Evolutionary conservation across 345 rosid species (phyloP).

Genomic region (Hirschfeldia incana): DNA sequence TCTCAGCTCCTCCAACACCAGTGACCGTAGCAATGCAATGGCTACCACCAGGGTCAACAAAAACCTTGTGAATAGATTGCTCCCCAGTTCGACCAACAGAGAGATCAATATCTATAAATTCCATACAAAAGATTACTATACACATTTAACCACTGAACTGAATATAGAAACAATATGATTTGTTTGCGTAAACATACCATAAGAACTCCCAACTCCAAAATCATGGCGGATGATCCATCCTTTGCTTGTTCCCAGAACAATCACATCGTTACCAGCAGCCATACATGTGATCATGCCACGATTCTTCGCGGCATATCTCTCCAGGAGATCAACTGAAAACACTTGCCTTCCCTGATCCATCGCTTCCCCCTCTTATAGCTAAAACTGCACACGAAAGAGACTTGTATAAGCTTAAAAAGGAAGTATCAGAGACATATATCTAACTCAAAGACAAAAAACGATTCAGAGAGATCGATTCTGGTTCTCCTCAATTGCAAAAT

Average conservation of each 20-base stretch:
- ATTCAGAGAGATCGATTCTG: neutral
- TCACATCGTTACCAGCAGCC: slow-evolving; percentile 98
- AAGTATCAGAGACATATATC: neutral
- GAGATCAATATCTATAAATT: slow-evolving; percentile 71
- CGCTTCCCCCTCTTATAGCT: neutral
- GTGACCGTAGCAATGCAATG: slow-evolving; percentile 84
- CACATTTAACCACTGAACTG: neutral
- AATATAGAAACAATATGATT: neutral
- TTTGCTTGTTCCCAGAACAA: slow-evolving; percentile 85
- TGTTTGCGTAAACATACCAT: slow-evolving; percentile 44
- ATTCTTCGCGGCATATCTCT: slow-evolving; percentile 86
- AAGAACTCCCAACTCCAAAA: slow-evolving; percentile 82
- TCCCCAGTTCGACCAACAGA: slow-evolving; percentile 86
- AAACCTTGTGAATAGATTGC: slow-evolving; percentile 84
- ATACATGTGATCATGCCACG: slow-evolving; percentile 88
- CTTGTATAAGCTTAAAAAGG: neutral
- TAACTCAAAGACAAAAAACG: neutral
- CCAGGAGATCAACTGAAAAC: slow-evolving; percentile 88
- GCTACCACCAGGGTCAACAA: slow-evolving; percentile 97
- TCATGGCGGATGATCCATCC: slow-evolving; percentile 96
- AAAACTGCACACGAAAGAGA: neutral
- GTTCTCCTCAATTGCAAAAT: no score
- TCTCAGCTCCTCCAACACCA: slow-evolving; percentile 86
- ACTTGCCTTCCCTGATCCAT: slow-evolving; percentile 87
- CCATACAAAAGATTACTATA: neutral